phyloP scores from a whole-genome alignment of 2,329 filamentous ascomycete species.

The Pseudogymnoascus verrucosus region DNA sequence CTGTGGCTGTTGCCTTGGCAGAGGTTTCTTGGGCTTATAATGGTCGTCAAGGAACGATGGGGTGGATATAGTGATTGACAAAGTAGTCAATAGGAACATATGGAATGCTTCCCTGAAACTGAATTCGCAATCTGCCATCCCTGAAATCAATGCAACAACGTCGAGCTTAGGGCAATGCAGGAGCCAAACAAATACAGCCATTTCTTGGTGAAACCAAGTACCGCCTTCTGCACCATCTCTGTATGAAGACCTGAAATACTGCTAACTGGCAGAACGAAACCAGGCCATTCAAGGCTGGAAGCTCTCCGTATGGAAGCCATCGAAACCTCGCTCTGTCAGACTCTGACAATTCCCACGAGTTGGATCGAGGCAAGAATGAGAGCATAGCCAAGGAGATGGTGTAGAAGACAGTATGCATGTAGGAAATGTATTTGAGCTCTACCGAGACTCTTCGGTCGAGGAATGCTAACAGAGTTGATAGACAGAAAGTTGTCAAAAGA shows the following conservation, averaged over 20 bases:
- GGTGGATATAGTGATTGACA: slow-evolving; percentile 35
- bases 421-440: slow-evolving; percentile 27
- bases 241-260: slow-evolving; percentile 25
- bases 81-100: slow-evolving; percentile 37
- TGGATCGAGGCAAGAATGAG: slow-evolving; percentile 27
- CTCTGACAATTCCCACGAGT: slow-evolving; percentile 51
- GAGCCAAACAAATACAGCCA: neutral
- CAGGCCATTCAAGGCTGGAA: neutral
- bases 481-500: slow-evolving; percentile 10
- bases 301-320: slow-evolving; percentile 34
- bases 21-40: slow-evolving; percentile 38
- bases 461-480: slow-evolving; percentile 18
- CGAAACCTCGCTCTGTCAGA: slow-evolving; percentile 45
- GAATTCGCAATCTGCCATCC: slow-evolving; percentile 24
- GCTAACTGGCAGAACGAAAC: slow-evolving; percentile 1
- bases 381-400: slow-evolving; percentile 22
- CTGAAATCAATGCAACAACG: slow-evolving; percentile 15
- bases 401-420: slow-evolving; percentile 27
- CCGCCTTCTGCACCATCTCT: slow-evolving; percentile 19
- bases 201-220: slow-evolving; percentile 17
- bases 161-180: neutral
- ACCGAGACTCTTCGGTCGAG: slow-evolving; percentile 10
- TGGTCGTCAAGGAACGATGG: slow-evolving; percentile 28
- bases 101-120: slow-evolving; percentile 34
- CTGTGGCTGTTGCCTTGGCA: slow-evolving; percentile 45